These are phyloP conservation scores for Neofusicoccum parvum DNA, from an alignment of 2,329 filamentous ascomycete species.

Conservation along the genomic window DNA sequence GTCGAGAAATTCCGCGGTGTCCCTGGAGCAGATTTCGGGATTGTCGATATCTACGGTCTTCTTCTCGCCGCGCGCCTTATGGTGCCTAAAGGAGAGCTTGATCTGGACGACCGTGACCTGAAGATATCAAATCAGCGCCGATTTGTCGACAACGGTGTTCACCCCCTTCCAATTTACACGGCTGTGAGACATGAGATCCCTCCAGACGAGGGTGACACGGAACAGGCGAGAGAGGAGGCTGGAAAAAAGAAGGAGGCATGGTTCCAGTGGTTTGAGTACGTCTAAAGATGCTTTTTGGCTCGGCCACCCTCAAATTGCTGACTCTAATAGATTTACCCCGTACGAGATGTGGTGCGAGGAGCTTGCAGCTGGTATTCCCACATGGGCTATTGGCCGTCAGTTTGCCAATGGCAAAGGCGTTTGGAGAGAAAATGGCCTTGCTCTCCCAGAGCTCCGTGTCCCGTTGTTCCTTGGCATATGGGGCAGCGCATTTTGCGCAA, in stretches of 20 bases:
- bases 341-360: constrained; percentile 97
- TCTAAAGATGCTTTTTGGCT: neutral
- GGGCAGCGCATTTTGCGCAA: constrained; percentile 95
- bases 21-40: constrained; percentile 75
- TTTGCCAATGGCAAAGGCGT: constrained; percentile 74
- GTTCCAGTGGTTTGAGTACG: constrained; percentile 97
- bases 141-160: constrained; percentile 74
- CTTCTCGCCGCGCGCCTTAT: constrained; percentile 81
- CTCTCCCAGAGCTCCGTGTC: constrained; percentile 80
- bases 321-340: constrained; percentile 59
- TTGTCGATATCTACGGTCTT: constrained; percentile 92
- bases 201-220: constrained; percentile 46
- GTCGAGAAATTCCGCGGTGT: constrained; percentile 91
- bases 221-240: constrained; percentile 39
- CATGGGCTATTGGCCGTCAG: constrained; percentile 84
- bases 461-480: constrained; percentile 91
- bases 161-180: constrained; percentile 93
- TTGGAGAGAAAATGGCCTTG: constrained; percentile 63
- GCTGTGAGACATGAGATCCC: constrained; percentile 96
- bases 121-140: constrained; percentile 86
- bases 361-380: constrained; percentile 86
- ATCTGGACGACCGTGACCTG: constrained; percentile 75
- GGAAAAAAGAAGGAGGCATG: constrained; percentile 68
- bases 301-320: neutral
- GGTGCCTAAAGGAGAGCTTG: constrained; percentile 81